Evolutionary conservation across 2,329 filamentous ascomycete species (phyloP), one percentile per base, ranked within the genome.

Genomic region (Pezicula carpinea): DNA sequence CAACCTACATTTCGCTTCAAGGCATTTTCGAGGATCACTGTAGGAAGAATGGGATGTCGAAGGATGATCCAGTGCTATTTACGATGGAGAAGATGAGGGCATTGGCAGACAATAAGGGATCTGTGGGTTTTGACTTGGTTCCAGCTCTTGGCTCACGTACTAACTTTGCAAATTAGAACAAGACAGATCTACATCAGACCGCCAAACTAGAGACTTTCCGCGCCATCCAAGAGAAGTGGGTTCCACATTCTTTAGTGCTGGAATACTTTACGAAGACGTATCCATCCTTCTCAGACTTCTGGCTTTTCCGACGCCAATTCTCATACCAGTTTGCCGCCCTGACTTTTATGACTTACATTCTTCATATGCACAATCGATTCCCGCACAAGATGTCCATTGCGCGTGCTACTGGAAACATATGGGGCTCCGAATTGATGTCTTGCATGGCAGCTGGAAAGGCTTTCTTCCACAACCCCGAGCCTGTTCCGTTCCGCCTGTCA

Each of bases 261-360:
- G 83, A 95, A 55, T 96, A 92, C 72, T 96, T 96, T 79, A 87
- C 91, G 63, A 75, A 79, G 55, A 87, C 83, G 5, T 97, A 93
- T 69, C 87, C 90, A 23, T 85, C 88, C 53, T 99, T 89, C 67
- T 82, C 87, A 39, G 91, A 96, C 60, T 96, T 97, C 75, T 99
- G 92, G 90, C 80, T 99, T 48, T 99, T 99, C 88, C 87, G 93
- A 49, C 85, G 91, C 49, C 91, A 96, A 56, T 96, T 99, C 70
- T 87, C 89, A 18, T 96, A 97, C 73, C 93, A 99, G 69, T 84
- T 96, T 52, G 92, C 93, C 17, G 83, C 91, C 2, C 78, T 97
- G 54, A 96, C 93, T 1, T 99, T 99, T 71, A 96, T 99, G 87
- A 97, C 93, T 4, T 99, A 97, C 64, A 86, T 96, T 49, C 85